These are phyloP conservation scores for Pythium sp. DNA, from an alignment of 352 stramenopile species.

Conservation along the genomic window DNA sequence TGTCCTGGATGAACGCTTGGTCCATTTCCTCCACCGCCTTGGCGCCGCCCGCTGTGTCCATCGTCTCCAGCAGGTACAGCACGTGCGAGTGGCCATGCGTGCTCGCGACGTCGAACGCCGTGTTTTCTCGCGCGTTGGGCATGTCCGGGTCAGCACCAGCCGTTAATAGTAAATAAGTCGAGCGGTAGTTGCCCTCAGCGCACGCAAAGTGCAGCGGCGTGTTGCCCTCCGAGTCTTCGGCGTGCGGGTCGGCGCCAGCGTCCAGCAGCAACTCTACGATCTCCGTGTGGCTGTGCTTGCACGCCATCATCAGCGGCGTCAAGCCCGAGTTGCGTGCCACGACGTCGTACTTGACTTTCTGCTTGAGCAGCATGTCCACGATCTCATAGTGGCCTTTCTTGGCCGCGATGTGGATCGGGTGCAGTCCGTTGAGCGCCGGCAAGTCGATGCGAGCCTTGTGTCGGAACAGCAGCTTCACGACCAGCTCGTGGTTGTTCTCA, in stretches of 20 bases:
- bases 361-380: conserved; percentile 40
- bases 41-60: conserved; percentile 53
- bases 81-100: conserved; percentile 65
- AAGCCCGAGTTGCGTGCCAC: conserved; percentile 35
- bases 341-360: conserved; percentile 48
- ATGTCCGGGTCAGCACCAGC: conserved; percentile 82
- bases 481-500: conserved; percentile 55
- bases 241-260: conserved; percentile 66
- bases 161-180: conserved; percentile 77
- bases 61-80: conserved; percentile 78
- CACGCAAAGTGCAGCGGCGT: conserved; percentile 79
- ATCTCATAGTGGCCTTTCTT: conserved; percentile 51
- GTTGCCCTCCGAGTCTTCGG: conserved; percentile 77
- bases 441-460: conserved; percentile 50
- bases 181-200: conserved; percentile 69
- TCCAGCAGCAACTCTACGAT: conserved; percentile 75
- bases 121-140: conserved; percentile 77
- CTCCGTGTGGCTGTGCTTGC: conserved; percentile 45
- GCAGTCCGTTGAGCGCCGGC: conserved; percentile 39
- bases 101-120: conserved; percentile 75
- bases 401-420: conserved; percentile 59
- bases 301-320: conserved; percentile 75
- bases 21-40: conserved; percentile 61
- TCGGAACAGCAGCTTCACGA: conserved; percentile 56
- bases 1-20: conserved; percentile 57